Evolutionary conservation across 768 basidiomycete species (phyloP), one percentile per base, ranked within the genome.

Genomic region (Phaffia australis): DNA sequence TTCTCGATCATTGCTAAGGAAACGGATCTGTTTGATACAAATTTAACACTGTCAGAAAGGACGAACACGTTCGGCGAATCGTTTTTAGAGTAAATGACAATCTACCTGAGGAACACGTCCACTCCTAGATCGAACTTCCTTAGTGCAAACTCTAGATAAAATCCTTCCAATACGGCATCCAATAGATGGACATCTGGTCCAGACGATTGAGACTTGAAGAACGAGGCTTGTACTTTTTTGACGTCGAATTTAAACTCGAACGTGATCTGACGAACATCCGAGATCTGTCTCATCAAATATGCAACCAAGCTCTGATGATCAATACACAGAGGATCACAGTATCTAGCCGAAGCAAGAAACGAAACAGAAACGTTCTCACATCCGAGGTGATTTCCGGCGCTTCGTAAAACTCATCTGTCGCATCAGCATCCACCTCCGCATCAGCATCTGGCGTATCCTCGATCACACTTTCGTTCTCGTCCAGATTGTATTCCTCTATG

Each of bases 241-340:
- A 98, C 95, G 42, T 84, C 80, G 78, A 99, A 98, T 64, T 86
- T 80, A 68, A 98, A 78, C 75, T 95, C 87, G 69, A 98, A 89
- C 0, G 83, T 80, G 66, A 82, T 82, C 71, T 84, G 84, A 58
- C 77, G 78, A 35, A 81, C 69, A 63, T 80, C 79, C 29, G 75
- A 42, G 32, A 56, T 56, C 63, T 64, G 46, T 21, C 19, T 16
- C 7, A 3, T 32, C 15, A n/a, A 18, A 14, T 23, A 18, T 42
- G 42, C 66, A 30, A 67, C 60, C 64, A 54, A 21, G 51, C 76
- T 80, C 46, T 81, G 68, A 57, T 79, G 79, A 27, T 78, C 79
- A 56, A 8, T 48, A 25, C 27, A 56, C 21, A 54, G 52, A 4
- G 18, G 27, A 16, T 5, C 18, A 27, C 5, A 54, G 18, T 8